Percentiles rank a stretch among this genome's conserved stretches.
Evolutionary conservation across 108 stramenopile genomes (phyloP).

Genomic region (Discostella pseudostelligera): DNA sequence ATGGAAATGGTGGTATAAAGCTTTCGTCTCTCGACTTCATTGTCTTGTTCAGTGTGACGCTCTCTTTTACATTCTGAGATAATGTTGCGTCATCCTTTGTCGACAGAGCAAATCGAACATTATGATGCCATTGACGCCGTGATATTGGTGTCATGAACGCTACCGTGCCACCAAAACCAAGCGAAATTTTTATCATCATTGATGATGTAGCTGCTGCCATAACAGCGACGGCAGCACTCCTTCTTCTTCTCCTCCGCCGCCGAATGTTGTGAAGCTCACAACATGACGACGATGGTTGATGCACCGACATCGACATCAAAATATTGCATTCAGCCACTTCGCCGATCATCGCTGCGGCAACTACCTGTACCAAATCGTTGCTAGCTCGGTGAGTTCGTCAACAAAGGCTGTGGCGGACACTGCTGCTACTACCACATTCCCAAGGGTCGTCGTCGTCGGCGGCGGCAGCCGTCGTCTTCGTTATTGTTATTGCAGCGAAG

Average conservation of each 20-base stretch:
- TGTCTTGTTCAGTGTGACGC: neutral
- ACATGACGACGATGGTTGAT: neutral
- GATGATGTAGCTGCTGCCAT: neutral
- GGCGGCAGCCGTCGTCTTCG: too few species aligned
- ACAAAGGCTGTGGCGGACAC: too few species aligned
- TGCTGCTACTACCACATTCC: too few species aligned
- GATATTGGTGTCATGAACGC: constrained; percentile 10
- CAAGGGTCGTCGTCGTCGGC: too few species aligned
- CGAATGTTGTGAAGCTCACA: neutral
- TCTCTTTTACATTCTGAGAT: neutral
- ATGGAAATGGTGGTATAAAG: neutral
- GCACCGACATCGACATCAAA: too few species aligned
- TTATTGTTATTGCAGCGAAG: too few species aligned
- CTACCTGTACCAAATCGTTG: too few species aligned
- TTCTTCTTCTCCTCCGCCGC: neutral
- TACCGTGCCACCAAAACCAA: neutral
- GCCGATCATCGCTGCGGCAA: neutral
- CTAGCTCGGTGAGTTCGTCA: too few species aligned
- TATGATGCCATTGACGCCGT: neutral
- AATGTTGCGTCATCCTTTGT: neutral
- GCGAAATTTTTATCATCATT: neutral
- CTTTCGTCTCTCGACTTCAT: neutral
- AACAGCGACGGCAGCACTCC: neutral
- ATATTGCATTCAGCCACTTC: too few species aligned
- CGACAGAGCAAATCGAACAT: neutral